Evolutionary conservation across 2,329 filamentous ascomycete genomes (phyloP).

Genomic region (Penicillium expansum): DNA sequence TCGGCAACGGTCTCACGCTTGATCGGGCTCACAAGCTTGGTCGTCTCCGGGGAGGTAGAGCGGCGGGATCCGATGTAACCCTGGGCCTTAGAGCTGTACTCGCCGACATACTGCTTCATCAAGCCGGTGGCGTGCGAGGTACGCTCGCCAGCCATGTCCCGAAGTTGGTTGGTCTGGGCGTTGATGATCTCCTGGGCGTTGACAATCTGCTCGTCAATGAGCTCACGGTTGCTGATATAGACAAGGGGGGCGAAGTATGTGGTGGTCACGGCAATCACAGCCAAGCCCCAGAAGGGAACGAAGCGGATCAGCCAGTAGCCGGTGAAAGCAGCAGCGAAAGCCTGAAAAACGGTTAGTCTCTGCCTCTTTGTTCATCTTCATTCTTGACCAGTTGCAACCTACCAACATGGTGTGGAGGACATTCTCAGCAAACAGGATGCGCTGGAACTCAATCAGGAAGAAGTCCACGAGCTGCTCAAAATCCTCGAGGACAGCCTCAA

Average conservation of each 20-base stretch:
- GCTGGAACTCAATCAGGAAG: conserved; percentile 66
- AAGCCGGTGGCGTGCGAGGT: conserved; percentile 57
- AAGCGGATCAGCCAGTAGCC: conserved; percentile 66
- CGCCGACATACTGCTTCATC: conserved; percentile 58
- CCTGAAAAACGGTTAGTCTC: conserved; percentile 40
- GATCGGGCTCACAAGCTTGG: conserved; percentile 25
- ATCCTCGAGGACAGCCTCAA: conserved; percentile 61
- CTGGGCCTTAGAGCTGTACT: conserved; percentile 61
- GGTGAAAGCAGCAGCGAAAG: conserved; percentile 57
- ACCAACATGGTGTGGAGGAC: conserved; percentile 59
- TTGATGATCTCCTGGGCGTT: conserved; percentile 54
- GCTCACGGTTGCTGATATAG: conserved; percentile 64
- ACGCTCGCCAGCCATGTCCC: conserved; percentile 59
- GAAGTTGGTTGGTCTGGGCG: conserved; percentile 59
- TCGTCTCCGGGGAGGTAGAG: conserved; percentile 33
- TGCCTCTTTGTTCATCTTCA: not conserved
- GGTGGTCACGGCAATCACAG: conserved; percentile 55
- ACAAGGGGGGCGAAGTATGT: conserved; percentile 60
- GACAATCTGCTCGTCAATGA: conserved; percentile 60
- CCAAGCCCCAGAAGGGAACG: conserved; percentile 63
- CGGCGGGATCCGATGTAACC: conserved; percentile 49
- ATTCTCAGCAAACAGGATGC: conserved; percentile 65
- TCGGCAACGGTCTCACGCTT: conserved; percentile 5
- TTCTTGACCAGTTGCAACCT: conserved; percentile 33
- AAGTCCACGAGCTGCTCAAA: conserved; percentile 65